Percentiles rank a stretch among this genome's conserved stretches.
phyloP scores from a whole-genome alignment of 805 yeast species.

The Yarrowia sp. region DNA sequence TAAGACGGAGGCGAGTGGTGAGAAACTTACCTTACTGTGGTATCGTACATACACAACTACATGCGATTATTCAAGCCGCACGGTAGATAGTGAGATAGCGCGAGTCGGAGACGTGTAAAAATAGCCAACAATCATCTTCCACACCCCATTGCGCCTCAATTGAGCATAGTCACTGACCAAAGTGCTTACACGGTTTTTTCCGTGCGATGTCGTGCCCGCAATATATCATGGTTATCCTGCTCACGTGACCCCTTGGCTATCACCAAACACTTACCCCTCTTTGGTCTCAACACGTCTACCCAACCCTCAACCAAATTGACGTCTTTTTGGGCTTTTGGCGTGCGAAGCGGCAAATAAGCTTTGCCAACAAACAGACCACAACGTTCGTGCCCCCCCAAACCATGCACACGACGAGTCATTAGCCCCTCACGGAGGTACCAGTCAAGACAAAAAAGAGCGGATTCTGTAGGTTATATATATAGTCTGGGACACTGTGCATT shows the following conservation, averaged over 20 bases:
- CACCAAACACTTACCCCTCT: neutral
- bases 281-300: conserved; percentile 8
- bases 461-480: too few relatives aligned
- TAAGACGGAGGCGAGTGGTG: conserved; percentile 5
- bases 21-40: too few relatives aligned
- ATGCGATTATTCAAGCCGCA: too few relatives aligned
- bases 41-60: too few relatives aligned
- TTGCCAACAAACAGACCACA: conserved; percentile 3
- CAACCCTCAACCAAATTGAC: neutral
- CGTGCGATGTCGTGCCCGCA: too few relatives aligned
- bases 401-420: neutral
- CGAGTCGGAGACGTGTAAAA: too few relatives aligned
- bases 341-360: neutral
- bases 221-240: neutral
- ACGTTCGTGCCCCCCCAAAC: neutral
- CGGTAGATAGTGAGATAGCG: too few relatives aligned
- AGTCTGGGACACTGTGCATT: too few relatives aligned
- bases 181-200: neutral
- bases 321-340: neutral
- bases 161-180: neutral
- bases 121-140: too few relatives aligned
- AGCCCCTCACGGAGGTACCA: neutral
- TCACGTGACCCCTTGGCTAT: neutral
- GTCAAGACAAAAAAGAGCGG: too few relatives aligned
- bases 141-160: too few relatives aligned